Evolutionary conservation across 352 stramenopile genomes (phyloP), one percentile per base, ranked within the genome.

Genomic region (Phytophthora boehmeriae): DNA sequence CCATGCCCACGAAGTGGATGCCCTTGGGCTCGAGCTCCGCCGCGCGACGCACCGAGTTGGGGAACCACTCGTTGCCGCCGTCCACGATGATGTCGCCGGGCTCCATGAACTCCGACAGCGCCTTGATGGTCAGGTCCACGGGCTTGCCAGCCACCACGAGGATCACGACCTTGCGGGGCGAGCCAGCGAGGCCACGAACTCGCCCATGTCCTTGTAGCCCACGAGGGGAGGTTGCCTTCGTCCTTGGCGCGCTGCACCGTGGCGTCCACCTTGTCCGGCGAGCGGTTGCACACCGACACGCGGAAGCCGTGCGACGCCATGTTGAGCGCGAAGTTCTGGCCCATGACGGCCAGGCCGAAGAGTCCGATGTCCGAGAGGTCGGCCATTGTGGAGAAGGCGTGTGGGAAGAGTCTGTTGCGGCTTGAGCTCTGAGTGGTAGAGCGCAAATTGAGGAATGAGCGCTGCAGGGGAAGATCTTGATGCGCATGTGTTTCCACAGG

Each of bases 261-360:
- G n/a, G 90, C 85, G 73, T 98, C 92, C 19, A 99, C 95, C 81
- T 99, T 99, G 53, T 90, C 83, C 4, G 93, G 88, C 54, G 96
- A 98, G 56, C 98, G 92, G 83, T 99, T 99, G 76, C 92, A 98
- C 30, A 99, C 97, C 46, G 92, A 98, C 50, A 97, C 90, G 46
- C 82, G 88, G 86, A 99, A 99, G 67, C 97, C 97, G 68, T 99
- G 94, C 52, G 88, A 92, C 5, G 97, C 97, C 87, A 99, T 99
- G 88, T 99, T 99, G 41, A 99, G 88, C 19, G 97, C 98, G 70
- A 99, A 99, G 82, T 99, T 99, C 82, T 99, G 96, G 59, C 98
- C 95, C 95, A 98, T 98, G 57, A 98, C 93, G 62, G 89, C 92
- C 56, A 98, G 72, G 54, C 93, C 93, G 81, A 89, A 97, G 62